Conservation (phyloP, 495 filamentous ascomycete genomes). For the Jackrogersella minutella region DNA sequence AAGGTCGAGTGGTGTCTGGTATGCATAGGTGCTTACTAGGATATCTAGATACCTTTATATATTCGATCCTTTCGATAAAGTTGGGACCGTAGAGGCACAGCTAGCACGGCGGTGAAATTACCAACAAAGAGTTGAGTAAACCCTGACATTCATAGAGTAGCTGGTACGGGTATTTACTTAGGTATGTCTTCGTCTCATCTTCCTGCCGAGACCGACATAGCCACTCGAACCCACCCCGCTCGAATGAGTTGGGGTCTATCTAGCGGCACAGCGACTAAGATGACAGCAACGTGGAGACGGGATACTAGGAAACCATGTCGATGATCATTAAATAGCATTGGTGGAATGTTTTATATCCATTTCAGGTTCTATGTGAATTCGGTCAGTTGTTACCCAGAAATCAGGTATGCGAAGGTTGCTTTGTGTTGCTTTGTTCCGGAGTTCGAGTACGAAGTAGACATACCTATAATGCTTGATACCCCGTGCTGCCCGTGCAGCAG, state of each 20-base stretch:
- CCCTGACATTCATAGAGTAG: no score
- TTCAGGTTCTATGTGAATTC: conserved; percentile 9
- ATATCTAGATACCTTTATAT: conserved; percentile 1
- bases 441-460: no score
- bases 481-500: no score
- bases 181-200: conserved; percentile 31
- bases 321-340: conserved; percentile 6
- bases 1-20: background rate
- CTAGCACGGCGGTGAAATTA: conserved; percentile 7
- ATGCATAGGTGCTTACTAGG: background rate
- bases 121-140: conserved; percentile 23
- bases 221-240: conserved; percentile 16
- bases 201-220: conserved; percentile 27
- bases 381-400: conserved; percentile 5
- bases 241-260: conserved; percentile 5
- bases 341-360: conserved; percentile 6
- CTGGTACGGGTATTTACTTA: no score
- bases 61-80: conserved; percentile 9
- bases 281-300: conserved; percentile 21
- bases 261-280: conserved; percentile 14
- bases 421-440: no score
- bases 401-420: conserved; percentile 1
- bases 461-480: no score
- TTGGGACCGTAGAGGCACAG: conserved; percentile 2
- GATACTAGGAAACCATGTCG: conserved; percentile 11